phyloP scores from a whole-genome alignment of 1,139 yeast species.

The Pneumocystis wakefieldiae region DNA sequence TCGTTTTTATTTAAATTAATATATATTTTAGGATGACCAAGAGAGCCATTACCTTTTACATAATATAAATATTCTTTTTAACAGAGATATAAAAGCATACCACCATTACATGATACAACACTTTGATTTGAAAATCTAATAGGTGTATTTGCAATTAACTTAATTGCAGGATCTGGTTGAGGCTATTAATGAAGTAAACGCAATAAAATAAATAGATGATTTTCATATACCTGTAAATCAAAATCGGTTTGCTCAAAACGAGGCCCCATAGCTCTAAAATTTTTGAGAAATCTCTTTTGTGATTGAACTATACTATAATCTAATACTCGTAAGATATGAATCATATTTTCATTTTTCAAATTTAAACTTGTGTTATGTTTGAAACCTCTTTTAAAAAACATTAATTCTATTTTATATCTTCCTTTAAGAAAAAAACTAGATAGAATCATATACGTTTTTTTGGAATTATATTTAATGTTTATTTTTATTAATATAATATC shows the following conservation, averaged over 20 bases:
- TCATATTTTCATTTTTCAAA: neutral
- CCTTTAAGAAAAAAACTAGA: neutral
- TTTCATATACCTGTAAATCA: conserved; percentile 12
- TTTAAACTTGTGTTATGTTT: neutral
- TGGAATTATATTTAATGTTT: neutral
- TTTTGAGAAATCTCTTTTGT: neutral
- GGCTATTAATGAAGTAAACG: conserved; percentile 38
- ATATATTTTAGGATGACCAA: conserved; percentile 75
- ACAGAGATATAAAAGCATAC: conserved; percentile 18
- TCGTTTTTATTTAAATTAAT: conserved; percentile 67
- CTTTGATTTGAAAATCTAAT: conserved; percentile 46
- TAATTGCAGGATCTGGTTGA: conserved; percentile 71
- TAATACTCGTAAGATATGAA: neutral
- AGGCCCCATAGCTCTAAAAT: conserved; percentile 34
- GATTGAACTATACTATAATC: neutral
- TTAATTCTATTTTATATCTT: neutral
- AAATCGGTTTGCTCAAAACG: conserved; percentile 63
- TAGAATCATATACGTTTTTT: neutral
- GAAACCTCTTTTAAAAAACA: neutral
- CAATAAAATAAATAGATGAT: neutral
- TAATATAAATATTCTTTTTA: neutral
- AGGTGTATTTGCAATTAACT: conserved; percentile 63
- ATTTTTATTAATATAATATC: neutral
- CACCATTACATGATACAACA: conserved; percentile 75
- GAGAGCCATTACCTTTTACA: conserved; percentile 34